These are phyloP conservation scores for Torulaspora franciscae DNA, from an alignment of 805 yeast species.

Conservation along the genomic window DNA sequence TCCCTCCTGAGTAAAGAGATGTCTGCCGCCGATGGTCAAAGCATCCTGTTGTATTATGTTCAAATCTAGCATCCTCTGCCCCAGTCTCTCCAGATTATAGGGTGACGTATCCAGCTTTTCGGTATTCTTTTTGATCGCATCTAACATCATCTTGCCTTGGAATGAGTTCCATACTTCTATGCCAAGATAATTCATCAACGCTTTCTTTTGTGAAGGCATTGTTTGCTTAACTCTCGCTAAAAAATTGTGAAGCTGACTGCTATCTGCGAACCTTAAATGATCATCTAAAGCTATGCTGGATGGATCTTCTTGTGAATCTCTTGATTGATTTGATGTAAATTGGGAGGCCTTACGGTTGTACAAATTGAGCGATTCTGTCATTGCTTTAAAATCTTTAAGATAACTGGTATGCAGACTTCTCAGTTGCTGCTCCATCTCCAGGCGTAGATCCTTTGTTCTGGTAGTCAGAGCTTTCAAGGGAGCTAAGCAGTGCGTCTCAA, in stretches of 20 bases:
- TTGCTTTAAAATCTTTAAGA: constrained; percentile 9
- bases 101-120: constrained; percentile 29
- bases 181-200: constrained; percentile 14
- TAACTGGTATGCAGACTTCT: constrained; percentile 10
- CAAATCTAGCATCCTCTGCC: constrained; percentile 21
- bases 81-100: constrained; percentile 33
- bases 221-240: constrained; percentile 13
- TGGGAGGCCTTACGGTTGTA: constrained; percentile 1
- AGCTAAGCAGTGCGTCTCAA: constrained; percentile 8
- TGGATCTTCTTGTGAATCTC: constrained; percentile 8
- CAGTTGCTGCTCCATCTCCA: constrained; percentile 11
- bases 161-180: constrained; percentile 30
- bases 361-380: constrained; percentile 6
- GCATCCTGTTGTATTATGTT: constrained; percentile 1
- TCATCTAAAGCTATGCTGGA: constrained; percentile 12
- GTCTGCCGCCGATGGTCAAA: background rate
- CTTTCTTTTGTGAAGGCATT: constrained; percentile 13
- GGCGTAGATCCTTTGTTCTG: constrained; percentile 7
- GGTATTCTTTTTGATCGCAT: constrained; percentile 23
- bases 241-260: constrained; percentile 17
- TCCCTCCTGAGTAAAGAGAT: constrained; percentile 9
- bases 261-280: constrained; percentile 14
- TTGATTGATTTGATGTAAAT: background rate
- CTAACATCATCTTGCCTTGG: constrained; percentile 25
- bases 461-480: constrained; percentile 9